A percentile compares a stretch with the other conserved stretches of the same genome.
phyloP scores from a whole-genome alignment of 2,329 filamentous ascomycete genomes.

The Chalara sp. region DNA sequence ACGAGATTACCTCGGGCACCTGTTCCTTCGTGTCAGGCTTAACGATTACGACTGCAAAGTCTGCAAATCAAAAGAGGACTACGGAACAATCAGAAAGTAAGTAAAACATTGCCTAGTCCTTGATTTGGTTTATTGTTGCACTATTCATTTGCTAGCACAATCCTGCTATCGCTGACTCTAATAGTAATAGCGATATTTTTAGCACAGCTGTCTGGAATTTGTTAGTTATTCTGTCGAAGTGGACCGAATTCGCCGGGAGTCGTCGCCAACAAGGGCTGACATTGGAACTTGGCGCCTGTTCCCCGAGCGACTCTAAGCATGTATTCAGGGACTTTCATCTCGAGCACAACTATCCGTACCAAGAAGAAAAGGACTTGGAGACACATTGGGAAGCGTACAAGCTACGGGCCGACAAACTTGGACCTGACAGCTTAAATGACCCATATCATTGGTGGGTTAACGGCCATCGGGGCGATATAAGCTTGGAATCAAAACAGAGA shows the following conservation, averaged over 20 bases:
- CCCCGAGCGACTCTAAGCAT: slow-evolving; percentile 14
- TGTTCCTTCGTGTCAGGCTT: slow-evolving; percentile 12
- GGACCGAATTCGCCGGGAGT: slow-evolving; percentile 6
- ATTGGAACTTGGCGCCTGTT: slow-evolving; percentile 15
- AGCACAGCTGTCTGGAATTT: slow-evolving; percentile 9
- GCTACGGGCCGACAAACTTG: slow-evolving; percentile 6
- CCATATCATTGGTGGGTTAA: slow-evolving; percentile 13
- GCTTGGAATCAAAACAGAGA: slow-evolving; percentile 13
- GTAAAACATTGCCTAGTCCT: slow-evolving; percentile 1
- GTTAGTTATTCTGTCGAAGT: slow-evolving; percentile 10
- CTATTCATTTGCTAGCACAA: slow-evolving; percentile 2
- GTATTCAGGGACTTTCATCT: slow-evolving; percentile 14
- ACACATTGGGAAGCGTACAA: slow-evolving; percentile 4
- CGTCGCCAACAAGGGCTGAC: slow-evolving; percentile 3
- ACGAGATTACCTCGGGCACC: slow-evolving; percentile 10
- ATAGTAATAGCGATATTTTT: slow-evolving; percentile 11
- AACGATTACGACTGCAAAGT: slow-evolving; percentile 12
- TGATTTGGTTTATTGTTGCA: slow-evolving; percentile 7
- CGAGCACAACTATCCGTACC: slow-evolving; percentile 13
- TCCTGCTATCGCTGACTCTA: slow-evolving; percentile 9
- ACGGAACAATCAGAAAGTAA: slow-evolving; percentile 6
- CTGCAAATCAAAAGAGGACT: slow-evolving; percentile 10
- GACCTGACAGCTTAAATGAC: slow-evolving; percentile 12
- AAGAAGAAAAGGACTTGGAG: slow-evolving; percentile 7
- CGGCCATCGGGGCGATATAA: slow-evolving; percentile 6